A percentile compares a stretch with the other conserved stretches of the same genome.
phyloP scores from a whole-genome alignment of 2,329 filamentous ascomycete species.

The Escovopsis sp. region DNA sequence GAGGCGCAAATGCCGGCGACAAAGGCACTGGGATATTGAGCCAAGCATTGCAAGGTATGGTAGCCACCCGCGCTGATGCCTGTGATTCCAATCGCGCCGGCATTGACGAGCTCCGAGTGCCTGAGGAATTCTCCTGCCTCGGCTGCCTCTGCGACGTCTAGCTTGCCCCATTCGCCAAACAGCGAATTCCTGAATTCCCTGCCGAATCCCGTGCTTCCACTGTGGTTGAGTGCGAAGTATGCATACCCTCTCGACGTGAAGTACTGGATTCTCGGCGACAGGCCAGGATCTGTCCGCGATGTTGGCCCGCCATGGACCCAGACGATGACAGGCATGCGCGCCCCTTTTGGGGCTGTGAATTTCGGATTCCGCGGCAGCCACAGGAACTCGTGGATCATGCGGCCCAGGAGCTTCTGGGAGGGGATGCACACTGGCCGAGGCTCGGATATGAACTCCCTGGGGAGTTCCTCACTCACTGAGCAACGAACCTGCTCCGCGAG shows the following conservation, averaged over 20 bases:
- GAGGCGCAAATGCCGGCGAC: constrained; percentile 34
- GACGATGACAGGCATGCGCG: constrained; percentile 34
- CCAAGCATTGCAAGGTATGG: constrained; percentile 33
- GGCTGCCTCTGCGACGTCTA: constrained; percentile 35
- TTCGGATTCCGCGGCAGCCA: constrained; percentile 33
- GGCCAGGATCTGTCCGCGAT: constrained; percentile 24
- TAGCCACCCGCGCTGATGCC: constrained; percentile 40
- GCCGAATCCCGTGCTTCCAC: constrained; percentile 36
- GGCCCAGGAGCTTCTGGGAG: constrained; percentile 13
- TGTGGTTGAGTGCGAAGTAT: constrained; percentile 35
- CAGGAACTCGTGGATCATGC: constrained; percentile 30
- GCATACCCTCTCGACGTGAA: constrained; percentile 40
- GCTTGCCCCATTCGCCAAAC: constrained; percentile 33
- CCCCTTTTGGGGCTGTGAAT: constrained; percentile 22
- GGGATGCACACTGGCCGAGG: constrained; percentile 21
- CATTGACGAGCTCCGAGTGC: constrained; percentile 20
- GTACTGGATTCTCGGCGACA: constrained; percentile 33
- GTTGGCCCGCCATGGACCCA: constrained; percentile 38
- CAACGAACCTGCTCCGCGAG: constrained; percentile 17
- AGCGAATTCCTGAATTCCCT: constrained; percentile 33
- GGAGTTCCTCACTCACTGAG: constrained; percentile 19
- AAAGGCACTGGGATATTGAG: constrained; percentile 30
- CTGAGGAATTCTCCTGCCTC: constrained; percentile 30
- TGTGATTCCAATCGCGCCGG: constrained; percentile 29
- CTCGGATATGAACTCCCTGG: constrained; percentile 18